Evolutionary conservation across 2,329 filamentous ascomycete genomes (phyloP), one percentile per base, ranked within the genome.

Genomic region (Eutypella sp.): DNA sequence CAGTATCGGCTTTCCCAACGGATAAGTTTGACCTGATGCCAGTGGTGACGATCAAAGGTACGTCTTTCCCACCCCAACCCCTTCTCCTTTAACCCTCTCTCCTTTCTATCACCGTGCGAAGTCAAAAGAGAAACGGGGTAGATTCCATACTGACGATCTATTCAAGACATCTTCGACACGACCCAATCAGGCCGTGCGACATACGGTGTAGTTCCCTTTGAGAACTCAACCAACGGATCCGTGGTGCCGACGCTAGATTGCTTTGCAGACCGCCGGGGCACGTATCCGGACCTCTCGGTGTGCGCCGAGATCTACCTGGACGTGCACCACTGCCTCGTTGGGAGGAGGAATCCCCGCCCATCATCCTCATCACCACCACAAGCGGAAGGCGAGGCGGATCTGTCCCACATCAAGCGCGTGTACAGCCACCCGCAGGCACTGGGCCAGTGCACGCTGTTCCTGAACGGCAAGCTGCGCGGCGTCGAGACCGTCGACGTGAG

Each of bases 391-490:
- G 18, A 38, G 18, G 18, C 15, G 36, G 36, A 38, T 51, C 66
- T 91, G 50, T 66, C 70, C 45, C 75, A 85, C 56, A 77, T 97
- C 58, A 79, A 76, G 56, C 84, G 85, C 59, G 68, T 99, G 34
- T 95, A 96, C 71, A 93, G 89, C 20, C 93, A 99, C 67, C 91
- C 92, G 9, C 93, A 99, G 68, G 93, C 90, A 23, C 96, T 93
- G 74, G 90, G 90, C 22, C 93, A 99, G 69, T 96, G 91, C 67
- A 82, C 83, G 38, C 67, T 62, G 8, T 96, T 96, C 67, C 77
- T 96, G 22, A 73, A 76, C 8, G 71, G 74, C 23, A 73, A 87
- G 57, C 78, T 96, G 50, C 83, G 82, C 55, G 80, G 80, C 38
- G 75, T 85, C n/a, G 89, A 95, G 69, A 78, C 84, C 43, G 79